phyloP scores from a whole-genome alignment of 208 protist genomes.

The Kentomonas sorsogonicus region DNA sequence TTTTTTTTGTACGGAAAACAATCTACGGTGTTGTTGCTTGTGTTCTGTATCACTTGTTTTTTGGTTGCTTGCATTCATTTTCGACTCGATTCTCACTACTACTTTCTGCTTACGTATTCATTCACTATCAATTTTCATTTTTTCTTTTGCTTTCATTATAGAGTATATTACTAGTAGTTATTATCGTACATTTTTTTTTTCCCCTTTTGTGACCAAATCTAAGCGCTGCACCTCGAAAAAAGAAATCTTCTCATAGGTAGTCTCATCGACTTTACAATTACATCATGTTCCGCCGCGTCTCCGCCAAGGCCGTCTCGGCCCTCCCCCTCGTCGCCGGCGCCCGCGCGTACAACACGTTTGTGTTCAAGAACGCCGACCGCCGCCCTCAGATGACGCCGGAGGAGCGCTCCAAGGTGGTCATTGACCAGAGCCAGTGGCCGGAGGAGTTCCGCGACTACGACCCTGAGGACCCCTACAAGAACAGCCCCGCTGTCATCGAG shows the following conservation, averaged over 20 bases:
- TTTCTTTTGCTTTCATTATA: not conserved
- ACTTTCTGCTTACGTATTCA: not conserved
- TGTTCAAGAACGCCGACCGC: conserved; percentile 85
- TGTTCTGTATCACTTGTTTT: not conserved
- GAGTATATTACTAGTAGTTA: conserved; percentile 1
- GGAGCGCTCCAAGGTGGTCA: conserved; percentile 80
- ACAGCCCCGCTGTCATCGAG: conserved; percentile 81
- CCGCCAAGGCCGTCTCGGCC: conserved; percentile 35
- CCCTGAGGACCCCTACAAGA: conserved; percentile 90
- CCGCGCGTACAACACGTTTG: conserved; percentile 78
- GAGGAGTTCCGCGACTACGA: conserved; percentile 89
- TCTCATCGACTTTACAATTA: not conserved
- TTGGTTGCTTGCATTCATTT: conserved; percentile 5
- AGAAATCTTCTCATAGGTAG: not conserved
- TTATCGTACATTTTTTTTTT: conserved; percentile 7
- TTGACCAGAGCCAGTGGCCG: conserved; percentile 88
- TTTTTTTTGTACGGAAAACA: too few species aligned
- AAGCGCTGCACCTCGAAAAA: not conserved
- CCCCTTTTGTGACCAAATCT: conserved; percentile 1
- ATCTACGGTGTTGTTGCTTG: too few species aligned
- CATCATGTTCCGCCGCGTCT: conserved; percentile 68
- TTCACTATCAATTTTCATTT: conserved; percentile 2
- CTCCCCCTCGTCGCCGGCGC: conserved; percentile 36
- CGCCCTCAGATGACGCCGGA: conserved; percentile 85
- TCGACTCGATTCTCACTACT: not conserved